Evolutionary conservation across 495 filamentous ascomycete species (phyloP).

Genomic region (Penicillium longicatenatum): DNA sequence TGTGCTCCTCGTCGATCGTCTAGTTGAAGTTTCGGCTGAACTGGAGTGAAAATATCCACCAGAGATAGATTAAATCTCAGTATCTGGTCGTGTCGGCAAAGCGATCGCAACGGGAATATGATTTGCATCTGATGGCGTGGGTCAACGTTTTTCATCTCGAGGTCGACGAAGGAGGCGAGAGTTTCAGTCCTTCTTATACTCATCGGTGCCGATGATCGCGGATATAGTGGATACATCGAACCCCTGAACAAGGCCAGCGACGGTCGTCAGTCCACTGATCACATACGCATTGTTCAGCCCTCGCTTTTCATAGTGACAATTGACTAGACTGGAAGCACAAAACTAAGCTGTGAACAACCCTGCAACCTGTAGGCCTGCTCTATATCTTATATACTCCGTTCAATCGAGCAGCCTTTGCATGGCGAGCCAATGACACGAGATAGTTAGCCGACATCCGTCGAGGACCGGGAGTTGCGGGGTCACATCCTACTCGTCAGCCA

Average conservation of each 20-base stretch:
- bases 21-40: slow-evolving; percentile 9
- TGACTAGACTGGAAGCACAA: background rate
- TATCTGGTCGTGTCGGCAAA: slow-evolving; percentile 3
- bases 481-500: slow-evolving; percentile 11
- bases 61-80: slow-evolving; percentile 8
- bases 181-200: slow-evolving; percentile 25
- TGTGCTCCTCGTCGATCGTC: slow-evolving; percentile 16
- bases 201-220: slow-evolving; percentile 25
- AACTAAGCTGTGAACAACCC: background rate
- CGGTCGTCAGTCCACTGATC: slow-evolving; percentile 22
- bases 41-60: slow-evolving; percentile 9
- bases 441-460: slow-evolving; percentile 20
- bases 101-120: background rate
- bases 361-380: slow-evolving; percentile 10
- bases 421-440: slow-evolving; percentile 5
- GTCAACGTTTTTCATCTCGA: slow-evolving; percentile 23
- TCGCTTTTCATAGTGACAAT: slow-evolving; percentile 17
- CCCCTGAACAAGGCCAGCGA: slow-evolving; percentile 24
- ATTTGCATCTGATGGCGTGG: slow-evolving; percentile 14
- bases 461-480: slow-evolving; percentile 9
- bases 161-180: slow-evolving; percentile 20
- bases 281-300: slow-evolving; percentile 23
- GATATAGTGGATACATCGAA: slow-evolving; percentile 29
- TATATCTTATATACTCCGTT: slow-evolving; percentile 27
- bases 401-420: background rate